Percentiles rank a stretch among this genome's conserved stretches.
Conservation (phyloP, 176 grass and related monocot genomes). For the Aegilops longissima region DNA sequence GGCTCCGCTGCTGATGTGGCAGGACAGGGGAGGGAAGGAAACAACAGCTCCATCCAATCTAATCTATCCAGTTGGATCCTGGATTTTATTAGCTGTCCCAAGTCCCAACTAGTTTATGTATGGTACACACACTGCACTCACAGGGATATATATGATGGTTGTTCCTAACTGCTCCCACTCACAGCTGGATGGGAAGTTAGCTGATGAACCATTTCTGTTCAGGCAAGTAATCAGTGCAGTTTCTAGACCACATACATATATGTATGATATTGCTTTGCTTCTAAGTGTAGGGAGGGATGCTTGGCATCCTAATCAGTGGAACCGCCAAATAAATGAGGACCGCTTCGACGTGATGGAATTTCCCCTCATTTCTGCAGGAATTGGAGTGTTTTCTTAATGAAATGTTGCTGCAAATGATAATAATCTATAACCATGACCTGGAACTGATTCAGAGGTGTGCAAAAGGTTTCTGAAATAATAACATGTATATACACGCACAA, state of each 20-base stretch:
- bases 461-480: background rate
- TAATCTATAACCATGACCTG: background rate
- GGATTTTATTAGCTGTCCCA: conserved; percentile 46
- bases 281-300: background rate
- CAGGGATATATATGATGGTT: conserved; percentile 27
- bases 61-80: conserved; percentile 47
- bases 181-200: conserved; percentile 43
- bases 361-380: background rate
- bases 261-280: conserved; percentile 3
- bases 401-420: background rate
- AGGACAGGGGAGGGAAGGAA: conserved; percentile 23
- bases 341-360: background rate
- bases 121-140: conserved; percentile 39
- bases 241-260: background rate
- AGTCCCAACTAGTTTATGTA: conserved; percentile 22
- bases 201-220: conserved; percentile 24
- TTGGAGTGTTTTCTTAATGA: background rate
- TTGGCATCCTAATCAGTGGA: background rate
- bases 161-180: conserved; percentile 41
- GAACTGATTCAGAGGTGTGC: background rate
- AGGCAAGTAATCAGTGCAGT: conserved; percentile 14
- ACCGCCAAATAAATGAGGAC: background rate
- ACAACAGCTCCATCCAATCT: conserved; percentile 33
- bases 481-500: background rate
- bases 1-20: conserved; percentile 24